Evolutionary conservation across 148 eudicot species (phyloP).

Genomic region (Silene latifolia): DNA sequence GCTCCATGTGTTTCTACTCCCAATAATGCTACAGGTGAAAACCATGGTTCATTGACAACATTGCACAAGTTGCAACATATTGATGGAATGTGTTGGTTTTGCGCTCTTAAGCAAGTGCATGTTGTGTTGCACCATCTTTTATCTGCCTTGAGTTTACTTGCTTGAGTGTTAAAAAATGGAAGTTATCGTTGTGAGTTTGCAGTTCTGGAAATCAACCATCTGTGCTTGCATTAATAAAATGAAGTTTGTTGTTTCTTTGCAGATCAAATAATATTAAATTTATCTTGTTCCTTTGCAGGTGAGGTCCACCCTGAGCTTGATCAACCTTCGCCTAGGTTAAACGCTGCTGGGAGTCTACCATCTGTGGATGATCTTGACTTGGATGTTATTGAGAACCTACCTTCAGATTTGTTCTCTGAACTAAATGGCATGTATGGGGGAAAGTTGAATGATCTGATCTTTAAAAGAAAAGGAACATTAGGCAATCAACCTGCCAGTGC

Average conservation of each 20-base stretch:
- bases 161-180: neutral
- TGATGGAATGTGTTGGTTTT: neutral
- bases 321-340: slow-evolving; percentile 23
- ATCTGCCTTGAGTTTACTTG: neutral
- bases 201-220: neutral
- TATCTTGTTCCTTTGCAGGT: slow-evolving; percentile 22
- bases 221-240: neutral
- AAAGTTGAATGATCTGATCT: slow-evolving; percentile 50
- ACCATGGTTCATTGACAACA: neutral
- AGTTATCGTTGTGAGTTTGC: neutral
- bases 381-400: slow-evolving; percentile 72
- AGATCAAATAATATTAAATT: slow-evolving; percentile 20
- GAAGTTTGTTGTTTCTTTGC: neutral
- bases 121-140: neutral
- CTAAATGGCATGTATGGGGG: slow-evolving; percentile 76
- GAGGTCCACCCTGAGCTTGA: slow-evolving; percentile 22
- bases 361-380: slow-evolving; percentile 78
- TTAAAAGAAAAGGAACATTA: slow-evolving; percentile 42
- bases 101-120: neutral
- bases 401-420: slow-evolving; percentile 77
- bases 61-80: neutral
- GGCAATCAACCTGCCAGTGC: slow-evolving; percentile 13
- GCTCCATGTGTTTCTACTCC: neutral
- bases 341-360: slow-evolving; percentile 42
- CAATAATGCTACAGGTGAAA: neutral